phyloP scores from a whole-genome alignment of 2,329 filamentous ascomycete genomes.

The Myrmaecium sp. region DNA sequence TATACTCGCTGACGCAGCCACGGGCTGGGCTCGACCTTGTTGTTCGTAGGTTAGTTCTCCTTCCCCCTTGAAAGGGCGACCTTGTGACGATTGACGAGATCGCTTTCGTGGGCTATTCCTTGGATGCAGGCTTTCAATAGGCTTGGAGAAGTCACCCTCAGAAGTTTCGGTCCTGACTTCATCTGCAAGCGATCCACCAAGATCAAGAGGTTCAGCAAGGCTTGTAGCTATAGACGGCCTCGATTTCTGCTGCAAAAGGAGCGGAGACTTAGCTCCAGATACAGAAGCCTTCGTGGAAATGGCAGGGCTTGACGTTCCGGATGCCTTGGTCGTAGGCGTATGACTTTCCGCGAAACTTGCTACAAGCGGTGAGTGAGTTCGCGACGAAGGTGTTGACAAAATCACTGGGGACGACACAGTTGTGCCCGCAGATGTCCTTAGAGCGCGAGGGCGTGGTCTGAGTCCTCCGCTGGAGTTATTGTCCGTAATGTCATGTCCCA shows the following conservation, averaged over 20 bases:
- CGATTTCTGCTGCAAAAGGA: constrained; percentile 12
- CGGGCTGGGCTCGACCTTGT: no score
- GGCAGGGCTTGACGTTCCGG: constrained; percentile 14
- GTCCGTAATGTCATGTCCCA: constrained; percentile 14
- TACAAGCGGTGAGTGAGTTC: constrained; percentile 21
- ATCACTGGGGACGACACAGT: constrained; percentile 19
- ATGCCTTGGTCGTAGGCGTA: constrained; percentile 17
- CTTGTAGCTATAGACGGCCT: constrained; percentile 12
- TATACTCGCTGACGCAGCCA: no score
- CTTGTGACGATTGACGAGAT: no score
- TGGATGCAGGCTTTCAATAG: no score
- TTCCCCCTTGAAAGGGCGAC: no score
- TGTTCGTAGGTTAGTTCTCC: no score
- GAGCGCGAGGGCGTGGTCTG: constrained; percentile 6
- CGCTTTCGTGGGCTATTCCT: no score
- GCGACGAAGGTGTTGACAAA: constrained; percentile 18
- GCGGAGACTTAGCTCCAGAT: constrained; percentile 15
- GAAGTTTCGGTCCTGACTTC: not conserved
- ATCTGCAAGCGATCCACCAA: constrained; percentile 2
- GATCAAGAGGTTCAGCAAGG: constrained; percentile 4
- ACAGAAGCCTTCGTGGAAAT: constrained; percentile 15
- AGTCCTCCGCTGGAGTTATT: constrained; percentile 10
- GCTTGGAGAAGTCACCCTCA: no score
- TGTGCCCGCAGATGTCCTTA: constrained; percentile 14
- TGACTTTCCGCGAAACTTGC: constrained; percentile 17